Conservation (phyloP, 192 early-diverging fungal genomes). For the Coemansia aciculifera region DNA sequence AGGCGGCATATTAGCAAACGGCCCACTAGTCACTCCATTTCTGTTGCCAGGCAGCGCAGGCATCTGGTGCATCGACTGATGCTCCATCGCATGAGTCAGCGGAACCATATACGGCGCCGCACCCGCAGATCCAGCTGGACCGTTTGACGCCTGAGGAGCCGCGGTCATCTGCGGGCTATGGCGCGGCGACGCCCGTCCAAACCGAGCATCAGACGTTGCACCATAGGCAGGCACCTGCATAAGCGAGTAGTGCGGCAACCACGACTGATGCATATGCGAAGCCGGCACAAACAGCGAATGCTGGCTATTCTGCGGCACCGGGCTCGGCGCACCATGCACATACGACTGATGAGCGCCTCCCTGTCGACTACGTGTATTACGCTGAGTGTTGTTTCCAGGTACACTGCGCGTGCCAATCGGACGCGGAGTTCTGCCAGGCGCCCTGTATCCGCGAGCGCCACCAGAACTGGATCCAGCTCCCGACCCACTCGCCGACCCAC, state of each 20-base stretch:
- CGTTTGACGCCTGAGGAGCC: not conserved
- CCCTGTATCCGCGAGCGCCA: not conserved
- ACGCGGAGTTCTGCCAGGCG: slow-evolving; percentile 12
- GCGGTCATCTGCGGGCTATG: slow-evolving; percentile 16
- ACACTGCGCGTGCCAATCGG: slow-evolving; percentile 44
- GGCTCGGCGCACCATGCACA: not conserved
- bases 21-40: not conserved
- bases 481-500: not conserved
- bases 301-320: not conserved
- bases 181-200: slow-evolving; percentile 7
- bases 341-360: not conserved
- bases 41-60: not conserved
- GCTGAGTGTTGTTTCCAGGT: slow-evolving; percentile 8
- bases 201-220: not conserved
- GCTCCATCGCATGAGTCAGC: not conserved
- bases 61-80: not conserved
- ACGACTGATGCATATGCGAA: slow-evolving; percentile 9
- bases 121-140: not conserved
- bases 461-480: not conserved
- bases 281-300: slow-evolving; percentile 1
- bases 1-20: not conserved
- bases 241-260: slow-evolving; percentile 19
- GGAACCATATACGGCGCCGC: slow-evolving; percentile 14
- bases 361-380: slow-evolving; percentile 7
- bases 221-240: slow-evolving; percentile 9